phyloP scores from a whole-genome alignment of 495 filamentous ascomycete species.

The Penicillium canariense region DNA sequence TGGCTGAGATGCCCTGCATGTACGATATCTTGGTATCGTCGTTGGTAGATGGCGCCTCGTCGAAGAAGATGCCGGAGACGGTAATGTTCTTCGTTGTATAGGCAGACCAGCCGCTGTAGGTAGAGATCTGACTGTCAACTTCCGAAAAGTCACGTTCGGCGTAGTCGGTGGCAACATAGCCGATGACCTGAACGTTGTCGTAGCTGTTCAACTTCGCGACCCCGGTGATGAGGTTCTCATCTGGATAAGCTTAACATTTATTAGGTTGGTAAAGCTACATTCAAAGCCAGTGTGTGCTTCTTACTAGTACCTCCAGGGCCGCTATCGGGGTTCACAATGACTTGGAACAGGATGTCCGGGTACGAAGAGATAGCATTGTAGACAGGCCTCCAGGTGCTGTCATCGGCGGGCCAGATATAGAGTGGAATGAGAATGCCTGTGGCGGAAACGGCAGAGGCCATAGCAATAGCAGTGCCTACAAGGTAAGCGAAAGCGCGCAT shows the following conservation, averaged over 20 bases:
- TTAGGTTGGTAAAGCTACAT: neutral
- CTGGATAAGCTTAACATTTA: constrained; percentile 21
- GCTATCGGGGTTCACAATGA: constrained; percentile 47
- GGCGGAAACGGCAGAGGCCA: constrained; percentile 12
- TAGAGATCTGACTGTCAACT: constrained; percentile 38
- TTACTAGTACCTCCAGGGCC: constrained; percentile 41
- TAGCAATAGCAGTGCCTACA: constrained; percentile 9
- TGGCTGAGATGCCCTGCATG: constrained; percentile 29
- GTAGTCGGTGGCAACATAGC: constrained; percentile 47
- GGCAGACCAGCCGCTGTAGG: constrained; percentile 41
- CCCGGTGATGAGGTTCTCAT: constrained; percentile 29
- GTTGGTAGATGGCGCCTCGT: constrained; percentile 38
- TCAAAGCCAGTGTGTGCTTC: neutral
- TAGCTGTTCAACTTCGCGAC: constrained; percentile 41
- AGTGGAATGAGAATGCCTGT: constrained; percentile 48
- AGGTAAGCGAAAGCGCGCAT: constrained; percentile 15
- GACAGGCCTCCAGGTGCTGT: constrained; percentile 42
- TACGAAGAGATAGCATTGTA: constrained; percentile 34
- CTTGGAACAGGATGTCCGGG: constrained; percentile 34
- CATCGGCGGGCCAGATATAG: constrained; percentile 45
- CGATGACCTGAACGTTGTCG: constrained; percentile 43
- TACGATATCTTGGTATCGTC: constrained; percentile 27
- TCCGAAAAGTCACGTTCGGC: constrained; percentile 23
- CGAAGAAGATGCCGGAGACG: constrained; percentile 50
- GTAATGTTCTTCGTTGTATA: constrained; percentile 29